Percentiles rank a stretch among this genome's conserved stretches.
phyloP scores from a whole-genome alignment of 495 filamentous ascomycete species.

The Sordaria brevicollis region DNA sequence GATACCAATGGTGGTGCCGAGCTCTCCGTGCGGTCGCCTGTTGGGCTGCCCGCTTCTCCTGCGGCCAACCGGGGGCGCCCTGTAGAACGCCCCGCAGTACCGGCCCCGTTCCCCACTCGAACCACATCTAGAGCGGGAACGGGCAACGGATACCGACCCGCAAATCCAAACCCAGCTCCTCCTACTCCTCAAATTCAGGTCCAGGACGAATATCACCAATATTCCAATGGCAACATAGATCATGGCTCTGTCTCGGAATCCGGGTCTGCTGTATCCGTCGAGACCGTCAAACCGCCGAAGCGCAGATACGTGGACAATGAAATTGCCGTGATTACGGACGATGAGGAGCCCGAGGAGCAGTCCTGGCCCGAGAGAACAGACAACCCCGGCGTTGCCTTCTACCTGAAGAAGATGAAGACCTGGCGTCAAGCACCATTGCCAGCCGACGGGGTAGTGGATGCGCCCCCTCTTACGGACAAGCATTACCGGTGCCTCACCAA shows the following conservation, averaged over 20 bases:
- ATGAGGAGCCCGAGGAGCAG: conserved; percentile 1
- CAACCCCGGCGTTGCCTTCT: conserved; percentile 21
- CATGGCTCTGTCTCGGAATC: conserved; percentile 9
- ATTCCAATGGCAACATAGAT: background rate
- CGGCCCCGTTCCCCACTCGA: background rate
- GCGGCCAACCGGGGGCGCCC: conserved; percentile 4
- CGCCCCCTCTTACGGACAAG: conserved; percentile 12
- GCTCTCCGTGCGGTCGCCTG: conserved; percentile 5
- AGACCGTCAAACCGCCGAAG: conserved; percentile 7
- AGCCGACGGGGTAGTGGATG: conserved; percentile 11
- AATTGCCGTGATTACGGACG: background rate
- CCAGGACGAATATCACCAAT: background rate
- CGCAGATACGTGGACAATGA: background rate
- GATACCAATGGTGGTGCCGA: background rate
- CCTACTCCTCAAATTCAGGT: background rate
- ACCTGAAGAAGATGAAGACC: conserved; percentile 18
- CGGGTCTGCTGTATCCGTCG: conserved; percentile 10
- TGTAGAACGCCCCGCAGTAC: background rate
- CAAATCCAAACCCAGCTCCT: background rate
- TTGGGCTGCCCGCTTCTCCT: conserved; percentile 11
- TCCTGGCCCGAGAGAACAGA: conserved; percentile 7
- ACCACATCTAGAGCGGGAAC: background rate
- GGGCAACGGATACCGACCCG: background rate
- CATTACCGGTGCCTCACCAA: conserved; percentile 17
- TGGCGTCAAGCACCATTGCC: conserved; percentile 1